A percentile compares a stretch with the other conserved stretches of the same genome.
phyloP scores from a whole-genome alignment of 1,284 basidiomycete species.

The Naganishia albida region DNA sequence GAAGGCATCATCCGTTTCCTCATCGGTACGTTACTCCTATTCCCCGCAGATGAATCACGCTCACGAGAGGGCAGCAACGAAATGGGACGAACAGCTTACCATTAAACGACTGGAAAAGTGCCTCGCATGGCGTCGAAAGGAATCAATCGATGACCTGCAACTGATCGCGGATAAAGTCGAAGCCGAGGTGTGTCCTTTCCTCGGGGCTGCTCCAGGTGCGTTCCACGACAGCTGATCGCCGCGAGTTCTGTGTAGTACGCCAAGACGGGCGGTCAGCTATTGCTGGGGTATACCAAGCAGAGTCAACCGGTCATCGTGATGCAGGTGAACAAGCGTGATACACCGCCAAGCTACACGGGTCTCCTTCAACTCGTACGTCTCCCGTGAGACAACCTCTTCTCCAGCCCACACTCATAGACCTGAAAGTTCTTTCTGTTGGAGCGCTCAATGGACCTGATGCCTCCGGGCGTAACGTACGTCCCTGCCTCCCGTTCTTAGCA shows the following conservation, averaged over 20 bases:
- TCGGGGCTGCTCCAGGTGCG: not conserved
- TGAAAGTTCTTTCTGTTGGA: slow-evolving; percentile 47
- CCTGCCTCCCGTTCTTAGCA: not conserved
- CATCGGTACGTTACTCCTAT: slow-evolving; percentile 9
- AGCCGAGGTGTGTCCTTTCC: slow-evolving; percentile 39
- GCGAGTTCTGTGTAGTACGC: slow-evolving; percentile 15
- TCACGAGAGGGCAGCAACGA: slow-evolving; percentile 35
- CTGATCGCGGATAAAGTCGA: slow-evolving; percentile 40
- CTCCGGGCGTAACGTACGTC: slow-evolving; percentile 45
- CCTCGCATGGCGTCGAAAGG: slow-evolving; percentile 44
- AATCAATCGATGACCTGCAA: slow-evolving; percentile 45
- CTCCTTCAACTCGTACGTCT: slow-evolving; percentile 32
- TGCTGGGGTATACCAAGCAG: slow-evolving; percentile 29
- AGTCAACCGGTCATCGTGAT: slow-evolving; percentile 33
- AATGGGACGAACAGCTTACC: slow-evolving; percentile 38
- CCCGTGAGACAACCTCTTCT: no score
- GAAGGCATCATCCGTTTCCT: slow-evolving; percentile 34
- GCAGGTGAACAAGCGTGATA: slow-evolving; percentile 28
- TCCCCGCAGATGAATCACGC: not conserved
- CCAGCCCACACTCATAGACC: not conserved
- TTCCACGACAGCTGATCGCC: not conserved
- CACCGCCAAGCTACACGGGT: slow-evolving; percentile 27
- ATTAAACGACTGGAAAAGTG: slow-evolving; percentile 44
- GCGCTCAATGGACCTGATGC: slow-evolving; percentile 46
- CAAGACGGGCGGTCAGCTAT: slow-evolving; percentile 30